Base-by-base conservation (phyloP, 371 early-diverging fungal genomes). In the Mortierella sp. region DNA sequence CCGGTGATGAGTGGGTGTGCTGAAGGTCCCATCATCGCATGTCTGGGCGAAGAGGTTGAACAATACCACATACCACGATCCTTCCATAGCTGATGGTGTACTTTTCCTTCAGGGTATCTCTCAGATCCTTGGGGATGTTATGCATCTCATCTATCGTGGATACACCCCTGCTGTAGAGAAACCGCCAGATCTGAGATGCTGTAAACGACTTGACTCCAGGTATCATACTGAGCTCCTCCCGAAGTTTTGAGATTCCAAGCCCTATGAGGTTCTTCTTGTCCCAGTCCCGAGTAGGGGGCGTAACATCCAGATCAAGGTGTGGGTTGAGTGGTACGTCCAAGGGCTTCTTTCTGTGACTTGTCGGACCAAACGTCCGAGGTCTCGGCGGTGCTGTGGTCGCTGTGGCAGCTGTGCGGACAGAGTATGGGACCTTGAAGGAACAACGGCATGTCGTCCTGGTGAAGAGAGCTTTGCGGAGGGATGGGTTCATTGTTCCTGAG, bases 71-170 rank as follows among this genome's bases (percentile, higher is more conserved):
- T 79, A 87, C 87, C 79, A 87, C 69, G n/a, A 90, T 72, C 34
- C 79, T 80, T 3, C 91, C 92, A 67, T 88, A 87, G 46, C 84
- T 81, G 12, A 93, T 83, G 5, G 66, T 79, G 63, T 85, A 90
- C 17, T 68, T 65, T 3, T 73, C 64, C 6, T 79, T 77, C 14
- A 94, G 79, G 12, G 81, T 72, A 22, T 79, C 62, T 48, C 84
- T 86, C 13, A 91, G 51, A 1, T 61, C 40, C 34, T 83, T 84
- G 3, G 90, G 83, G 41, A 95, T 57, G 45, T 84, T 87, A 1
- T 86, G 77, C 89, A 95, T 93, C 16, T 85, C 83, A 14, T 85
- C 79, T 45, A 95, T 90, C 19, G 64, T 57, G 0, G 78, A 69
- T 4, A 69, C 68, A 8, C 91, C 90, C 67, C 69, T 59, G n/a